phyloP scores from a whole-genome alignment of 495 filamentous ascomycete genomes.

The Cryomyces antarcticus region DNA sequence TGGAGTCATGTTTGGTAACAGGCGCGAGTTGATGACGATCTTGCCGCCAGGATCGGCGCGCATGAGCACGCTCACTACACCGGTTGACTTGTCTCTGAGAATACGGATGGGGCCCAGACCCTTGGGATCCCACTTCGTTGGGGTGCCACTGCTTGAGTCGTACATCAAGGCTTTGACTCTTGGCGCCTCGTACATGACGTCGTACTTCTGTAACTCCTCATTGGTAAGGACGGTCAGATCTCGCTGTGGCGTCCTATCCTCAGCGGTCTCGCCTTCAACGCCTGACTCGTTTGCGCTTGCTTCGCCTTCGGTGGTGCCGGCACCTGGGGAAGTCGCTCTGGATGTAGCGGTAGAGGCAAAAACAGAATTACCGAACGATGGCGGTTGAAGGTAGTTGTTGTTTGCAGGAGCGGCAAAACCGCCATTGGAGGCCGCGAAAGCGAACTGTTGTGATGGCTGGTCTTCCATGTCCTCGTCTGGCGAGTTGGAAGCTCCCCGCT shows the following conservation, averaged over 20 bases:
- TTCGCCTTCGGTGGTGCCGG: slow-evolving; percentile 9
- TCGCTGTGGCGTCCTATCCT: slow-evolving; percentile 1
- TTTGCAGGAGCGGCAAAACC: too few species aligned
- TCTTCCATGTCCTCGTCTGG: not conserved
- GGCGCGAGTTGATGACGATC: slow-evolving; percentile 9
- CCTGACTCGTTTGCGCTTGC: slow-evolving; percentile 4
- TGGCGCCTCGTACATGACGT: slow-evolving; percentile 8
- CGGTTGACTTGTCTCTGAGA: slow-evolving; percentile 12
- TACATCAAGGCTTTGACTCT: slow-evolving; percentile 8
- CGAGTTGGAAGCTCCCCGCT: too few species aligned
- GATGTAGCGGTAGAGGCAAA: slow-evolving; percentile 3
- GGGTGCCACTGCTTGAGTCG: not conserved
- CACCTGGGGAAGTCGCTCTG: slow-evolving; percentile 11
- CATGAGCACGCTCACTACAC: slow-evolving; percentile 9
- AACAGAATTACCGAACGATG: not conserved
- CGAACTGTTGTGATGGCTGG: not conserved
- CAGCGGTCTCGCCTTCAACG: slow-evolving; percentile 3
- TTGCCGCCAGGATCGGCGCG: slow-evolving; percentile 7
- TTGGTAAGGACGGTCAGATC: slow-evolving; percentile 9
- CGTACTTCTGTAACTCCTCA: slow-evolving; percentile 5
- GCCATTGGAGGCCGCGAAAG: too few species aligned
- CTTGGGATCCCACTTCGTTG: slow-evolving; percentile 4
- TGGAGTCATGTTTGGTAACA: not conserved
- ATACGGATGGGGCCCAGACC: slow-evolving; percentile 13
- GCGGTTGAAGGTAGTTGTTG: too few species aligned